Conservation (phyloP, 371 early-diverging fungal genomes). For the Syncephalastrum contaminatum region DNA sequence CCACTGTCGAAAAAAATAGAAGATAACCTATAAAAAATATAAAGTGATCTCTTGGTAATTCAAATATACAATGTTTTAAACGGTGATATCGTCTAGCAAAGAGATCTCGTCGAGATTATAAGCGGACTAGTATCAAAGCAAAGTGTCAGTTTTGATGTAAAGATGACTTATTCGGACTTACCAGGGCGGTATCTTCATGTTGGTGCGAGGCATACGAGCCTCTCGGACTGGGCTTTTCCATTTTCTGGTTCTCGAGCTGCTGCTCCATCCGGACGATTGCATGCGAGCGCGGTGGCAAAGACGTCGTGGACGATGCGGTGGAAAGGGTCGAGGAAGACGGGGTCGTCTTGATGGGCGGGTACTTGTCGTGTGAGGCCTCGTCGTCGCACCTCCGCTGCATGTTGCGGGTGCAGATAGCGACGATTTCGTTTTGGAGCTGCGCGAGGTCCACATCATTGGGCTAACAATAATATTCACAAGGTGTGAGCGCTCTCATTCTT, state of each 20-base stretch:
- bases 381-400: conserved; percentile 44
- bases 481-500: neutral
- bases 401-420: conserved; percentile 68
- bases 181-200: too few relatives aligned
- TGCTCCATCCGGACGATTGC: neutral
- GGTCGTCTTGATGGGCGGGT: conserved; percentile 7
- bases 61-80: too few relatives aligned
- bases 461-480: conserved; percentile 20
- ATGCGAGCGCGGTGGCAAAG: conserved; percentile 3
- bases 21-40: too few relatives aligned
- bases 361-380: neutral
- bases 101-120: conserved; percentile 9
- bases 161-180: too few relatives aligned
- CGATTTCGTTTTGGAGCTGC: conserved; percentile 68
- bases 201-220: too few relatives aligned
- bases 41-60: too few relatives aligned
- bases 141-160: too few relatives aligned
- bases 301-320: conserved; percentile 12
- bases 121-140: conserved; percentile 1
- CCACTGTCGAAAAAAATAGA: too few relatives aligned
- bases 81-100: conserved; percentile 9
- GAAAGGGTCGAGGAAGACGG: conserved; percentile 18
- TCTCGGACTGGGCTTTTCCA: too few relatives aligned
- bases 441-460: conserved; percentile 68
- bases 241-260: neutral